Conservation (phyloP, 176 grass and related monocot genomes). For the Aegilops bicornis region DNA sequence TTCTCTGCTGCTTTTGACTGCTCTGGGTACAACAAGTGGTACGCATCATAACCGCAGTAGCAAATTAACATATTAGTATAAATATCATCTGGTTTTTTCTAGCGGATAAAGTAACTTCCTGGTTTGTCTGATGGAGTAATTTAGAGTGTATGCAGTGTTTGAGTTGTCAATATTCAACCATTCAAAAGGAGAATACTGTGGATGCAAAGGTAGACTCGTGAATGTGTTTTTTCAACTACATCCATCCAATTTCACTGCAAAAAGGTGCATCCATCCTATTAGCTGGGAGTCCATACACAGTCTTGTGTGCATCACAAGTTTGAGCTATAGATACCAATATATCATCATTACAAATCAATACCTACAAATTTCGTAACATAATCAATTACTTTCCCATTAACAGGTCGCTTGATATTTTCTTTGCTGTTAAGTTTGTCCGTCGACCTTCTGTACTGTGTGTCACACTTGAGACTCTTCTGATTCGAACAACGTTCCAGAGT, state of each 20-base stretch:
- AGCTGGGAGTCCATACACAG: neutral
- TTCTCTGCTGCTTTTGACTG: neutral
- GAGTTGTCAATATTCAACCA: conserved; percentile 39
- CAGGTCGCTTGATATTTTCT: neutral
- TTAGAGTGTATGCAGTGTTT: neutral
- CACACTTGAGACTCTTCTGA: neutral
- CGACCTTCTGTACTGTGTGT: neutral
- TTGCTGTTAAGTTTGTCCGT: neutral
- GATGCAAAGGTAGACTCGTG: conserved; percentile 12
- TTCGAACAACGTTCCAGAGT: neutral
- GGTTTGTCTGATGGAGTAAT: neutral
- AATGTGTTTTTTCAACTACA: neutral
- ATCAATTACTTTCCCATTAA: neutral
- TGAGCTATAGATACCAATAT: neutral
- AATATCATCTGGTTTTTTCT: neutral
- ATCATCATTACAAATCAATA: neutral
- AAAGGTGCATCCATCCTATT: too few relatives aligned
- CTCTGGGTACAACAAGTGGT: conserved; percentile 29
- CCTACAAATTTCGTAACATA: neutral
- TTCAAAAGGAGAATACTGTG: neutral
- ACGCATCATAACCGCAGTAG: neutral
- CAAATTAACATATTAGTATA: neutral
- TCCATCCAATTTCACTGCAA: neutral
- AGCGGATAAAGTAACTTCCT: neutral
- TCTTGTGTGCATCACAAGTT: neutral